A percentile compares a stretch with the other conserved stretches of the same genome.
Conservation (phyloP, 805 yeast species). For the Spathaspora arborariae region DNA sequence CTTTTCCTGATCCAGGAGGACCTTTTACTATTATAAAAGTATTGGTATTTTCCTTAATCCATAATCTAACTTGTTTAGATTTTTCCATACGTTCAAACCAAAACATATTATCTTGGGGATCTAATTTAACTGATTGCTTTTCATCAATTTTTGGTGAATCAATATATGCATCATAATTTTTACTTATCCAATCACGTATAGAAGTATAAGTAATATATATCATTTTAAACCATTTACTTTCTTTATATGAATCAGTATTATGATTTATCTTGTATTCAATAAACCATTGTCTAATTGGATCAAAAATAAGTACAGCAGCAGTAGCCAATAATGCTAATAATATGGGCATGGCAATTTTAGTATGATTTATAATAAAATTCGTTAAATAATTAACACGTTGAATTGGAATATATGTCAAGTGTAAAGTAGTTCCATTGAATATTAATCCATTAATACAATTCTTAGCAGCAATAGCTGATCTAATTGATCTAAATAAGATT, state of each 20-base stretch:
- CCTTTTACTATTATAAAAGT: slow-evolving; percentile 89
- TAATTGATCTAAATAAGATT: slow-evolving; percentile 51
- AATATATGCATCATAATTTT: slow-evolving; percentile 30
- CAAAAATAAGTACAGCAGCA: slow-evolving; percentile 80
- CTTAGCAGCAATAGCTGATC: slow-evolving; percentile 81
- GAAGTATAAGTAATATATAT: slow-evolving; percentile 25
- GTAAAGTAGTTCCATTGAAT: slow-evolving; percentile 53
- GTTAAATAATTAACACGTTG: slow-evolving; percentile 48
- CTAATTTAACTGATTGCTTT: slow-evolving; percentile 4
- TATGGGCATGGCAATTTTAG: slow-evolving; percentile 78
- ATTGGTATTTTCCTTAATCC: slow-evolving; percentile 86
- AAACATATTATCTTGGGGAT: slow-evolving; percentile 29
- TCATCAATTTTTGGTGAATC: not conserved
- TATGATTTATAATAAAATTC: slow-evolving; percentile 66
- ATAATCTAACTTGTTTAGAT: slow-evolving; percentile 64
- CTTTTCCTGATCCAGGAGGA: slow-evolving; percentile 94
- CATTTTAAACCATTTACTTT: slow-evolving; percentile 25
- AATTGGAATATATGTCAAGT: slow-evolving; percentile 67
- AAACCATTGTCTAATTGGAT: slow-evolving; percentile 84
- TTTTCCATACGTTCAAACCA: slow-evolving; percentile 74
- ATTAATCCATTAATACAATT: slow-evolving; percentile 84
- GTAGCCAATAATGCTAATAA: slow-evolving; percentile 76
- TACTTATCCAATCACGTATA: slow-evolving; percentile 22
- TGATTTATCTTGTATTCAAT: slow-evolving; percentile 70
- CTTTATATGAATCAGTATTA: slow-evolving; percentile 45